phyloP scores from a whole-genome alignment of 2,329 filamentous ascomycete species.

The Verticillium tricorpus region DNA sequence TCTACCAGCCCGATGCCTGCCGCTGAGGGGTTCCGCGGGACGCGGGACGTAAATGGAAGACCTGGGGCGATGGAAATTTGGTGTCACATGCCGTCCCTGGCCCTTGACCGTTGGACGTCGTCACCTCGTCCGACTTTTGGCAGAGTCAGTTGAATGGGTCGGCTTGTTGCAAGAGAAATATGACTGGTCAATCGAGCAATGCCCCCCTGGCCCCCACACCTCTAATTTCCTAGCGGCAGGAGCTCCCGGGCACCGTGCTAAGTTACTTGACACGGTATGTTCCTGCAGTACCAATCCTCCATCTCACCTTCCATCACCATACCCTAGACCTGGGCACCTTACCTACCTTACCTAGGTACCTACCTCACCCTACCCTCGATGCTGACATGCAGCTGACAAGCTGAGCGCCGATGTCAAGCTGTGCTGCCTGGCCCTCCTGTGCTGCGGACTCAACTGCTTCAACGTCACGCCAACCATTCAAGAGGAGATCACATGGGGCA shows the following conservation, averaged over 20 bases:
- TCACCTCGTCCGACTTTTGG: not conserved
- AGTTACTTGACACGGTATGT: not conserved
- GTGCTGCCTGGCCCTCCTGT: no score
- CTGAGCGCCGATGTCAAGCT: not conserved
- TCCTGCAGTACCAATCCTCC: not conserved
- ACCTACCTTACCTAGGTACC: not conserved
- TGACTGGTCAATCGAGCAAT: not conserved
- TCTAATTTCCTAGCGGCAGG: not conserved
- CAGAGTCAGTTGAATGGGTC: not conserved
- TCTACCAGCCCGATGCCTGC: not conserved
- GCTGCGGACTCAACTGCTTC: no score
- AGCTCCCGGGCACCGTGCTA: not conserved
- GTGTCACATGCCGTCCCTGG: not conserved
- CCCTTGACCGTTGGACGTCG: not conserved
- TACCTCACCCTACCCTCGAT: not conserved
- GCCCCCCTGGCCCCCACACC: not conserved
- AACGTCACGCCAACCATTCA: no score
- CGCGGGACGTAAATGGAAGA: not conserved
- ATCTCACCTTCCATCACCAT: no score
- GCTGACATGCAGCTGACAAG: slow-evolving; percentile 5
- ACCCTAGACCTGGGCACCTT: no score
- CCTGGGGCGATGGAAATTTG: not conserved
- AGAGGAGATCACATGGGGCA: no score
- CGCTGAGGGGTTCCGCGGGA: not conserved
- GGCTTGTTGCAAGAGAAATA: no score